Evolutionary conservation across 768 basidiomycete genomes (phyloP).

Genomic region (Tricholoma sp.): DNA sequence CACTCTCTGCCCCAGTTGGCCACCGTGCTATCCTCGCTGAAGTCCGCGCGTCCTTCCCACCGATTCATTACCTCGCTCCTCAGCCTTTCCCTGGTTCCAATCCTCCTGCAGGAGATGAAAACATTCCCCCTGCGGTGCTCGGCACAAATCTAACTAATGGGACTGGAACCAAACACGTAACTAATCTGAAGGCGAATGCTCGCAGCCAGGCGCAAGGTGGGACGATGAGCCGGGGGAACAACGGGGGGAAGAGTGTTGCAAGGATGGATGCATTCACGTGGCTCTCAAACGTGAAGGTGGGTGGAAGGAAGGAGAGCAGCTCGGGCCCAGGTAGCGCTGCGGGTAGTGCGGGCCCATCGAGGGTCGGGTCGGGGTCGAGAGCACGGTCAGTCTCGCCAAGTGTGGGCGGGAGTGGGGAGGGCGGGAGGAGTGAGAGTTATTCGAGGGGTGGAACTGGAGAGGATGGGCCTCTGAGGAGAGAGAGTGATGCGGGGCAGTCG

Average conservation of each 20-base stretch:
- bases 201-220: slow-evolving; percentile 25
- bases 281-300: slow-evolving; percentile 71
- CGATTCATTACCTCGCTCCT: slow-evolving; percentile 3
- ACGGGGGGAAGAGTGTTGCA: slow-evolving; percentile 43
- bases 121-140: neutral
- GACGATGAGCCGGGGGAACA: slow-evolving; percentile 46
- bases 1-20: slow-evolving; percentile 64
- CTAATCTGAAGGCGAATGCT: neutral
- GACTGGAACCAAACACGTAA: neutral
- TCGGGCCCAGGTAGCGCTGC: slow-evolving; percentile 47
- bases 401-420: slow-evolving; percentile 10
- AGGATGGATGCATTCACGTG: slow-evolving; percentile 66
- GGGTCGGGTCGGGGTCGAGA: slow-evolving; percentile 43
- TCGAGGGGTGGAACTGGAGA: slow-evolving; percentile 27
- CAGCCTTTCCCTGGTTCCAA: neutral
- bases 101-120: neutral
- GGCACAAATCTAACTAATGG: neutral
- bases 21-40: slow-evolving; percentile 65
- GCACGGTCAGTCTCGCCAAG: slow-evolving; percentile 12
- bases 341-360: slow-evolving; percentile 42
- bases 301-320: slow-evolving; percentile 48
- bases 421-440: slow-evolving; percentile 46
- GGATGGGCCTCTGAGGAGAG: slow-evolving; percentile 15
- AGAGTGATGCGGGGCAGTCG: slow-evolving; percentile 35
- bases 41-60: slow-evolving; percentile 44